Base-by-base conservation (phyloP, 768 basidiomycete species). In the Mycena indigotica region DNA sequence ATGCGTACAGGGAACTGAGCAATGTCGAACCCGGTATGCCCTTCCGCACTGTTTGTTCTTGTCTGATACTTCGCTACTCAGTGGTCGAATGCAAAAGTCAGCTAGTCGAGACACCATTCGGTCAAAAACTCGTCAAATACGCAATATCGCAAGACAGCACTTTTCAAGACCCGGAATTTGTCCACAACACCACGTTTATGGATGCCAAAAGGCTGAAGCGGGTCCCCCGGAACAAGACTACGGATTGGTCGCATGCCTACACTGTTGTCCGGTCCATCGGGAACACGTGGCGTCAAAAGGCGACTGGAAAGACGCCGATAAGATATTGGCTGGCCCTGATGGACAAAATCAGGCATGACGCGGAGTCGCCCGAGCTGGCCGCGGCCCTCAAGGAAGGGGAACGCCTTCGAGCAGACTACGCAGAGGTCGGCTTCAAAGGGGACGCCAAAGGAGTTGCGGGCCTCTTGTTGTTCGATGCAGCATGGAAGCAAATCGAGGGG, bases 1-100 rank as follows among this genome's bases (percentile, higher is more conserved):
- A 60, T 19, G 62, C 55, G 19, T 60, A 41, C 25, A 16, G 60
- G 23, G 58, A 48, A 19, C 13, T 63, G n/a, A 57, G 62, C 21
- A 58, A 63, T 25, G 1, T 60, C 13, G 62, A 53, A 3, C 55
- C 45, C 2, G 51, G 58, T 60, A 13, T 10, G 29, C 38, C 28
- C 25, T 21, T 38, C 15, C 21, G 5, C 23, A 21, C 28, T 15
- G 23, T 16, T 46, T 53, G 10, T 16, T 15, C 28, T 5, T n/a
- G 32, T 25, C 29, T 51, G 3, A 30, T 55, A 2, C 53, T 28
- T 21, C 24, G 12, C 17, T 25, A 23, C 21, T 2, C n/a, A 60
- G 58, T 39, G 26, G 1, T 38, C 5, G 55, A 61, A n/a, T 61
- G 56, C 53, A 57, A 46, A 38, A 24, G 24, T 15, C 60, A 61